Evolutionary conservation across 192 early-diverging fungal species (phyloP), one percentile per base, ranked within the genome.

Genomic region (Haplosporangium gracile): DNA sequence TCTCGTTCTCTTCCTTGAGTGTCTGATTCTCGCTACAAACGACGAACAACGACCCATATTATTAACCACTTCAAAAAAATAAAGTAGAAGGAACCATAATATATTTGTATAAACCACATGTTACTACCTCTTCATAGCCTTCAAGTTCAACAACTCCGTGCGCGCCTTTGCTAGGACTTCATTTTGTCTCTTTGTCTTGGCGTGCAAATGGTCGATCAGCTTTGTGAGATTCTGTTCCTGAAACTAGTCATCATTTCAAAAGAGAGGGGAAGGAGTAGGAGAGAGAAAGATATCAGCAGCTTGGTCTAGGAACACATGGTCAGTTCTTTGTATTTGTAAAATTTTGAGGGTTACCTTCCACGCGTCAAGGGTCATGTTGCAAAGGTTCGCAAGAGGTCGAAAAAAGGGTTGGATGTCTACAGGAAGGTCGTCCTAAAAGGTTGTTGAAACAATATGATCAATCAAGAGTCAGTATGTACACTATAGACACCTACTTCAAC

Each of bases 171-270:
- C 6, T 0, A 86, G 53, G 7, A 86, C 39, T 39, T 81, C 71
- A 15, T 75, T 71, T 68, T 86, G 84, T 24, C 84, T 34, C n/a
- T 26, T 68, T 40, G 79, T 71, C 55, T 74, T 86, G 16, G 38
- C 63, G 39, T 76, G 34, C 15, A 81, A 15, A 39, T 86, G 76
- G 16, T 81, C 65, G 10, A 86, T 42, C 15, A 86, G 34, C 5
- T 32, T 70, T 24, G 53, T 38, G 36, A 80, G 39, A 10, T 86
- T 80, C 13, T 81, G 70, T 47, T 86, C 84, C n/a, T 86, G 84
- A 36, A 86, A 86, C 84, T 86, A 63, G 10, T 29, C 0, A 7
- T 51, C 49, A 45, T 60, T 60, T 60, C 18, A 20, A 75, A 4
- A 8, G 65, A 70, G 7, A 15, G 8, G 36, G 29, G 11, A 51